A percentile compares a stretch with the other conserved stretches of the same genome.
Conservation (phyloP, 495 filamentous ascomycete genomes). For the Penicillium soppii region DNA sequence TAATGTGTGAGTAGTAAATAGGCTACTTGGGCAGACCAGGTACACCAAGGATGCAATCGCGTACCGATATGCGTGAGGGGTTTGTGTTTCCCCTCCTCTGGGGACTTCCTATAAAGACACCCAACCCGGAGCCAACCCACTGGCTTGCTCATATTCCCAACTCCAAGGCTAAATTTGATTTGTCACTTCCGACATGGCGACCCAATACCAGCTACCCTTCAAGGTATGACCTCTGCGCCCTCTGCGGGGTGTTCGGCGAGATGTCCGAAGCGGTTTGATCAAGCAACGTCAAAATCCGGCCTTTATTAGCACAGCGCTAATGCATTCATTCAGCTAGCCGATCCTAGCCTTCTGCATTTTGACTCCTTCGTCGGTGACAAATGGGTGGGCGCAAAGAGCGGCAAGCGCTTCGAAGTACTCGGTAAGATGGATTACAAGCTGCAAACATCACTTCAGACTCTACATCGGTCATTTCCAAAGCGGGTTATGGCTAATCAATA, state of each 20-base stretch:
- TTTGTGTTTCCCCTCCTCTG: neutral
- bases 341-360: conserved; percentile 58
- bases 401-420: conserved; percentile 64
- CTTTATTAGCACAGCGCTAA: neutral
- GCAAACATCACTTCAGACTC: too few species aligned
- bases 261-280: conserved; percentile 9
- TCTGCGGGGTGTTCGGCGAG: conserved; percentile 13
- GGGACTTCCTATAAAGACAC: neutral
- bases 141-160: neutral
- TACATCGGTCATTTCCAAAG: too few species aligned
- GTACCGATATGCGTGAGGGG: neutral
- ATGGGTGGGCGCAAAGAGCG: conserved; percentile 63
- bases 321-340: conserved; percentile 45
- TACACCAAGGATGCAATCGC: neutral
- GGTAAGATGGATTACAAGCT: conserved; percentile 36
- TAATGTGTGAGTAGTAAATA: too few species aligned
- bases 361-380: conserved; percentile 60
- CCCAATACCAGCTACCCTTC: conserved; percentile 40
- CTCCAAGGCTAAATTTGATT: neutral
- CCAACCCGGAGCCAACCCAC: neutral
- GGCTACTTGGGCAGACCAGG: neutral
- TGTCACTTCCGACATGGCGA: conserved; percentile 25
- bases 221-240: conserved; percentile 24
- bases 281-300: neutral
- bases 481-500: conserved; percentile 6